Conservation (phyloP, 768 basidiomycete species). For the Dentipellis sp. region DNA sequence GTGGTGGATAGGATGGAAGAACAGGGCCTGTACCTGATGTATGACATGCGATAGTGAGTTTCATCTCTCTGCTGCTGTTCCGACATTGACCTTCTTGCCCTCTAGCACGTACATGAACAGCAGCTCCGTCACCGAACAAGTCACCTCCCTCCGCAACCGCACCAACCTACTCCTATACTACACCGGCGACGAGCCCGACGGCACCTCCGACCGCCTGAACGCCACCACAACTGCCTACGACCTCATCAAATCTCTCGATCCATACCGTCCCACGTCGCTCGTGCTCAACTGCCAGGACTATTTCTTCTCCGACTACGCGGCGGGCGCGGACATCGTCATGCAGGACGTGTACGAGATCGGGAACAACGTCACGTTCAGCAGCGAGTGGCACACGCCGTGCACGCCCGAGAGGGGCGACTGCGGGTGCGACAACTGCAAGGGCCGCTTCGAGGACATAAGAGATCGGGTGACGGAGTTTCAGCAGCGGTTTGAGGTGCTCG, state of each 20-base stretch:
- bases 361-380: constrained; percentile 59
- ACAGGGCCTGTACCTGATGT: constrained; percentile 66
- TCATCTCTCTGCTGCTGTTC: neutral
- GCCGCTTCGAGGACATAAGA: constrained; percentile 59
- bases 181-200: constrained; percentile 69
- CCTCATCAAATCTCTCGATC: constrained; percentile 38
- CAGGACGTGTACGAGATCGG: constrained; percentile 51
- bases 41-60: constrained; percentile 62
- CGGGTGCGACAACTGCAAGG: constrained; percentile 65
- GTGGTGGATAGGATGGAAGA: constrained; percentile 68
- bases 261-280: constrained; percentile 50
- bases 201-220: constrained; percentile 53
- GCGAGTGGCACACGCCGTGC: constrained; percentile 52
- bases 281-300: constrained; percentile 53
- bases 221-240: constrained; percentile 42
- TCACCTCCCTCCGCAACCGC: constrained; percentile 55
- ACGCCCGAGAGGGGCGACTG: constrained; percentile 62
- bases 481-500: constrained; percentile 48
- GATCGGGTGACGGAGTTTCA: constrained; percentile 58
- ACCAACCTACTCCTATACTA: constrained; percentile 68
- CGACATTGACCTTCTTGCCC: neutral
- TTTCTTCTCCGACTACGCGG: constrained; percentile 46
- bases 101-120: constrained; percentile 53
- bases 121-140: constrained; percentile 55
- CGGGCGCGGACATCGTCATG: constrained; percentile 62